Conservation (phyloP, 441 rosid genomes). For the Kokia cookei region DNA sequence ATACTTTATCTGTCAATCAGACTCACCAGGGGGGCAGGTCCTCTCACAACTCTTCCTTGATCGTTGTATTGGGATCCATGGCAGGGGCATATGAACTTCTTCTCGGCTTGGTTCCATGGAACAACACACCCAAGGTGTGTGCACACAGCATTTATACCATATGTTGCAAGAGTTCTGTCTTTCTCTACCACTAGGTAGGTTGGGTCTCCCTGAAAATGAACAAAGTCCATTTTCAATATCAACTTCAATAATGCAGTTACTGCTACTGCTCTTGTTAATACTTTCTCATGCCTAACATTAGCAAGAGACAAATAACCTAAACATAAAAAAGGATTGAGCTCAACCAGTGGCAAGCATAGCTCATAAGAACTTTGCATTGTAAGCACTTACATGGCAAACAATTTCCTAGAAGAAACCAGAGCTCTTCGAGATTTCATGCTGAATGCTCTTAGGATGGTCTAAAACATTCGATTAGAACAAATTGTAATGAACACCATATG, state of each 20-base stretch:
- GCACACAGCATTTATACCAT: conserved; percentile 85
- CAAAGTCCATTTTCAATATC: background rate
- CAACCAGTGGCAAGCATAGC: background rate
- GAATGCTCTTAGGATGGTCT: background rate
- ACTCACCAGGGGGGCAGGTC: conserved; percentile 95
- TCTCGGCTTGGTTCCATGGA: conserved; percentile 84
- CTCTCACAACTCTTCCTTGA: conserved; percentile 95
- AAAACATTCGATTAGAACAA: background rate
- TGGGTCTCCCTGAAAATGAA: conserved; percentile 73
- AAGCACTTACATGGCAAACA: background rate
- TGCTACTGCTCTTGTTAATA: too few species aligned
- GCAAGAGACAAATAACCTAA: background rate
- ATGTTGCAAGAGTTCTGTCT: conserved; percentile 79
- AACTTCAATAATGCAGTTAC: background rate
- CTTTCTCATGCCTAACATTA: background rate
- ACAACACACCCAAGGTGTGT: conserved; percentile 99
- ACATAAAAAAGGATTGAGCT: background rate
- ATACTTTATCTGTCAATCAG: too few species aligned
- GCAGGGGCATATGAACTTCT: conserved; percentile 97
- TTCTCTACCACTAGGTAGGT: conserved; percentile 96
- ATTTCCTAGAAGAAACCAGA: background rate
- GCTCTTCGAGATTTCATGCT: background rate
- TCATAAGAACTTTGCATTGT: background rate
- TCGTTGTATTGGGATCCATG: conserved; percentile 96
- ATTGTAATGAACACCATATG: background rate